Conservation (phyloP, 352 stramenopile genomes). For the Elongisporangium undulatum region DNA sequence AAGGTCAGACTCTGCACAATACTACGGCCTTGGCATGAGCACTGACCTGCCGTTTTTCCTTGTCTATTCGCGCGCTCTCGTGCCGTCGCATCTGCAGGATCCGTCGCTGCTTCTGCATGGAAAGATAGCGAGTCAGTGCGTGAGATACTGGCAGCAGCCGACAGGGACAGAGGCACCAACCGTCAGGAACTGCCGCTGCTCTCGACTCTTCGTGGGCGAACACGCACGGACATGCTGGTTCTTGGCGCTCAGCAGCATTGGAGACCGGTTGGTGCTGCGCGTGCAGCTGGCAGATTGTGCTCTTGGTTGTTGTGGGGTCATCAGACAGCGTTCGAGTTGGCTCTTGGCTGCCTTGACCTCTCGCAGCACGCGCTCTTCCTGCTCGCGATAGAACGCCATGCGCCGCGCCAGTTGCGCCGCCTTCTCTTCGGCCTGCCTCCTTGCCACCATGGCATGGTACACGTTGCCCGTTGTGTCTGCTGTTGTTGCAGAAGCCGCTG, state of each 20-base stretch:
- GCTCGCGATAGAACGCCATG: slow-evolving; percentile 43
- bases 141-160: too few species aligned
- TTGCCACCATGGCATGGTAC: slow-evolving; percentile 35
- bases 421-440: slow-evolving; percentile 49
- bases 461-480: slow-evolving; percentile 16
- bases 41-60: slow-evolving; percentile 42
- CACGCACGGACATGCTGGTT: slow-evolving; percentile 3
- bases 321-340: slow-evolving; percentile 23
- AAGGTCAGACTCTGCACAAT: background rate
- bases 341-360: slow-evolving; percentile 48
- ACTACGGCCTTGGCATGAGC: background rate
- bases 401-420: slow-evolving; percentile 41
- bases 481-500: background rate
- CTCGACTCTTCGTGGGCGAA: slow-evolving; percentile 18
- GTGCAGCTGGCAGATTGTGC: background rate
- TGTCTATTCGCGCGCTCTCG: slow-evolving; percentile 38
- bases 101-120: slow-evolving; percentile 41
- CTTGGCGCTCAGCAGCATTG: slow-evolving; percentile 2
- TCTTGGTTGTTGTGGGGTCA: background rate
- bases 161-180: slow-evolving; percentile 8
- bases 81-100: slow-evolving; percentile 38
- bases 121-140: background rate
- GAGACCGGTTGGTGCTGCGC: too few species aligned
- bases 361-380: slow-evolving; percentile 49
- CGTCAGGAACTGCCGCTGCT: slow-evolving; percentile 47